Evolutionary conservation across 2,329 filamentous ascomycete genomes (phyloP), one percentile per base, ranked within the genome.

Genomic region (Cyphellophora attinorum): DNA sequence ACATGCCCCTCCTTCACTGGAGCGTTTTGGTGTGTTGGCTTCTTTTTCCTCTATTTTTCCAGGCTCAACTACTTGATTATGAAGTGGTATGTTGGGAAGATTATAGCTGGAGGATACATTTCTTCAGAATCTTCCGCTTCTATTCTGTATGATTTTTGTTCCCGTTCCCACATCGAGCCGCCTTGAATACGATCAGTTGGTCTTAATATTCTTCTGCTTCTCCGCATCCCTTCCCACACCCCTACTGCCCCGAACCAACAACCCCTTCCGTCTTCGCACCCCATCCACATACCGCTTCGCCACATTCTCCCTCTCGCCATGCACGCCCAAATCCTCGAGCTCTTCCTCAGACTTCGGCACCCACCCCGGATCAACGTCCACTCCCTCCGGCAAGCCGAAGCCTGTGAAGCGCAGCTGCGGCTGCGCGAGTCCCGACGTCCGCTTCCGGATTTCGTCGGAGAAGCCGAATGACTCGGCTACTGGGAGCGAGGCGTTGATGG

Each of bases 401-500:
- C 91, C 91, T 5, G 84, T 76, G 55, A 96, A 98, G 41, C 93
- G 81, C 23, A 98, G 70, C 67, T 96, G 91, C 32, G 91, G 91
- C 51, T 85, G 82, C 1, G 91, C 91, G 3, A 83, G 85, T 3
- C 91, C 91, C 5, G 80, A 86, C 1, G 86, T 94, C 5, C 88
- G 75, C 64, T 96, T 96, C 39, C 91, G 78, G 64, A 98, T 96
- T 61, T 98, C 91, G 54, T 96, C 91, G 4, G 77, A 76, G 64
- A 98, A 98, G 1, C 91, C 91, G 56, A 98, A 98, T 6, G 83
- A 91, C 60, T 95, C 88, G 13, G 86, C 89, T 0, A 94, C 91
- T 1, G 91, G 91, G 5, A 98, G 71, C 2, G 88, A 70, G 0
- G 88, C 83, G 34, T 81, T 73, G 55, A 98, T 93, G 4, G 85